Evolutionary conservation across 345 rosid genomes (phyloP), one percentile per base, ranked within the genome.

Genomic region (Ailanthus altissimus): DNA sequence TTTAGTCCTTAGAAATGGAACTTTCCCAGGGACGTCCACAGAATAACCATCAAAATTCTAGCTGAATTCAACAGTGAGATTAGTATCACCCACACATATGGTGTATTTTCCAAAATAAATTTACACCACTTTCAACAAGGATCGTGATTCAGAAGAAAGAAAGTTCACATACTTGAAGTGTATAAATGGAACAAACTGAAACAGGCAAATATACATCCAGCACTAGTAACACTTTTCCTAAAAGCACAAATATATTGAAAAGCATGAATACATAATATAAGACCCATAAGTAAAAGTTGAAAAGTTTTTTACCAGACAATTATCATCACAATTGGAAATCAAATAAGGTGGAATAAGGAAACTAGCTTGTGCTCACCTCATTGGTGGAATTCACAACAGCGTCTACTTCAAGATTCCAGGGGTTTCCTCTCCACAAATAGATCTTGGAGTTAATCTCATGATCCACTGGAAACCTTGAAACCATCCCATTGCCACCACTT

Each of bases 361-460:
- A 78, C 75, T 25, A 18, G 38, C 11, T 25, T 59, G 72, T 73
- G 75, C 78, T 90, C 69, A 89, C 99, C 98, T 96, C 99, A 81
- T 93, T 96, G 8, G 99, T 90, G 16, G 99, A 92, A 81, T 96
- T 96, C 64, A 96, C 99, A 80, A 96, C 98, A 74, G 97, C 97
- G 87, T 96, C 98, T 38, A 96, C 98, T 83, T 92, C 97, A 49
- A 96, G 93, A 89, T 89, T 96, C 99, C 99, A 96, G 0, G 99
- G 99, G 79, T 85, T 85, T 62, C 98, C 99, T 84, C 97, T 89
- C 99, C 99, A 96, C 18, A 96, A 78, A 75, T 92, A 92, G 61
- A 96, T 92, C 84, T 84, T 92, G 0, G 90, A 88, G 85, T 92
- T 96, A 67, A 92, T 89, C 67, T 93, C 95, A 70, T 86, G 93